Conservation (phyloP, 2,329 filamentous ascomycete genomes). For the Cyphellophora attinorum region DNA sequence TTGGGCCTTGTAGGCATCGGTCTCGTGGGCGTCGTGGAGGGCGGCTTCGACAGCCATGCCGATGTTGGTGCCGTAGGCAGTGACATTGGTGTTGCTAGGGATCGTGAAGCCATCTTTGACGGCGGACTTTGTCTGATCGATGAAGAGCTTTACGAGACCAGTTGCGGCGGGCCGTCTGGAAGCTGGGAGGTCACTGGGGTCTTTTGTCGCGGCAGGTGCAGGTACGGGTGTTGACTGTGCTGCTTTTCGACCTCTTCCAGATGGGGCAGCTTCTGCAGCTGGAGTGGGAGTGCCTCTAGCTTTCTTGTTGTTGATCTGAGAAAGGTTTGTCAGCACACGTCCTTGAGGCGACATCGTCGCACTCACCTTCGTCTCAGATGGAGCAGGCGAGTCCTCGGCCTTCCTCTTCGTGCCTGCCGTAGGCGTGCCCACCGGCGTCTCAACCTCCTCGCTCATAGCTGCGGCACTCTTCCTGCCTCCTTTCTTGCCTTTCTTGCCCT, state of each 20-base stretch:
- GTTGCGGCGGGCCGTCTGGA: constrained; percentile 38
- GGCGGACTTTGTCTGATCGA: constrained; percentile 54
- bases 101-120: constrained; percentile 56
- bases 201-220: constrained; percentile 23
- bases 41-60: constrained; percentile 73
- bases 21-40: constrained; percentile 45
- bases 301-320: constrained; percentile 18
- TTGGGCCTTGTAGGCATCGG: constrained; percentile 50
- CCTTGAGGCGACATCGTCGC: not conserved
- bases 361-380: constrained; percentile 15
- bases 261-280: constrained; percentile 3
- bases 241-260: constrained; percentile 17
- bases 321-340: constrained; percentile 18
- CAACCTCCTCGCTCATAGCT: constrained; percentile 25
- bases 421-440: constrained; percentile 13
- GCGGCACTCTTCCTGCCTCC: constrained; percentile 50
- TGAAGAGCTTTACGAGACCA: constrained; percentile 60
- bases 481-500: constrained; percentile 47
- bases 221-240: constrained; percentile 15
- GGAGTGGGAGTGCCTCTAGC: constrained; percentile 16
- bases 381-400: constrained; percentile 27
- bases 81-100: constrained; percentile 53
- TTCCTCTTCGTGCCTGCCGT: constrained; percentile 33
- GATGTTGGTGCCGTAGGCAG: constrained; percentile 57
- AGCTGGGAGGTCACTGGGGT: constrained; percentile 27